phyloP scores from a whole-genome alignment of 345 rosid species.

The Cardamine chenopodiifolia region DNA sequence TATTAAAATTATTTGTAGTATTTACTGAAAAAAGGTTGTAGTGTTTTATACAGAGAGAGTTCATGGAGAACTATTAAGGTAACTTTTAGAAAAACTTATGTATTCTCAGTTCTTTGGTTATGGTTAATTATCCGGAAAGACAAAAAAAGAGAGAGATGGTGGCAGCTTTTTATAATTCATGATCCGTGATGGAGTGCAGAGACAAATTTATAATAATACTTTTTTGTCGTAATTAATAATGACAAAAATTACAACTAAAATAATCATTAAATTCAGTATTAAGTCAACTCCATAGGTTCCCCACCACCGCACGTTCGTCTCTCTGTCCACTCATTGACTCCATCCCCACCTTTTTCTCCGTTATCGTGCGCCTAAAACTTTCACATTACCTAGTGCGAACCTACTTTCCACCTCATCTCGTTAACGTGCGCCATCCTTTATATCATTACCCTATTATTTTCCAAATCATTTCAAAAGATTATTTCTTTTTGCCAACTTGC shows the following conservation, averaged over 20 bases:
- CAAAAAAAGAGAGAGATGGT: constrained; percentile 13
- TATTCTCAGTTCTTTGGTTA: neutral
- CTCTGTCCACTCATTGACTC: constrained; percentile 44
- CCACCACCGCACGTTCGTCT: constrained; percentile 45
- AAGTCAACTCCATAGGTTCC: constrained; percentile 42
- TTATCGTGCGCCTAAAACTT: constrained; percentile 28
- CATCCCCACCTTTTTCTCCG: constrained; percentile 16
- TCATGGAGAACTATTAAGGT: no score
- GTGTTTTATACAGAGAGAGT: neutral
- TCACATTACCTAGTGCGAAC: neutral
- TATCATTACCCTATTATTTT: constrained; percentile 24
- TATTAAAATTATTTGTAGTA: neutral
- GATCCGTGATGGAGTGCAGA: constrained; percentile 39
- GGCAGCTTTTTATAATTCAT: constrained; percentile 32
- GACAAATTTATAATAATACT: constrained; percentile 22
- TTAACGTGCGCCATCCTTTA: constrained; percentile 18
- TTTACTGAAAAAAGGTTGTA: neutral
- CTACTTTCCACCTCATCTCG: constrained; percentile 19
- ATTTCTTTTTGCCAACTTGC: constrained; percentile 35
- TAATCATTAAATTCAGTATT: constrained; percentile 26
- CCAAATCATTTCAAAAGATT: constrained; percentile 21
- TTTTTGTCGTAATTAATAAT: constrained; percentile 38
- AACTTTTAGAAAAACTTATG: neutral
- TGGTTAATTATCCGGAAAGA: neutral
- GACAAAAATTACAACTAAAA: constrained; percentile 4